These are phyloP conservation scores for Teratosphaeria destructans DNA, from an alignment of 2,329 filamentous ascomycete genomes.

Conservation along the genomic window DNA sequence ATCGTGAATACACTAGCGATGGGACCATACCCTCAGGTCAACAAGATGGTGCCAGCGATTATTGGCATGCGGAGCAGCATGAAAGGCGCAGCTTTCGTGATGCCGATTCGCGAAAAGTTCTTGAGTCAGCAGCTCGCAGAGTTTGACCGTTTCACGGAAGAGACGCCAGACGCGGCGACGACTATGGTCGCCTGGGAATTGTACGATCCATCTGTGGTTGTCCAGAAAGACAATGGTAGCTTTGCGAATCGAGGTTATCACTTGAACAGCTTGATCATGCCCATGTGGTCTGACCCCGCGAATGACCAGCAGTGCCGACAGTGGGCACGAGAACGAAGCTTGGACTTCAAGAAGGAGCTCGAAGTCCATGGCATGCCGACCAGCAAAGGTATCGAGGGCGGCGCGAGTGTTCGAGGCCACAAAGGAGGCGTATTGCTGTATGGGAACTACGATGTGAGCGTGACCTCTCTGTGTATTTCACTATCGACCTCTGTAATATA, in stretches of 20 bases:
- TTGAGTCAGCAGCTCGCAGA: slow-evolving; percentile 10
- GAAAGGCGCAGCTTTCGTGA: slow-evolving; percentile 18
- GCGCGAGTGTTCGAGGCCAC: slow-evolving; percentile 13
- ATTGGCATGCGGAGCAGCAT: slow-evolving; percentile 15
- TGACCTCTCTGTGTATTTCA: background rate
- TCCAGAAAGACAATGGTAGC: slow-evolving; percentile 11
- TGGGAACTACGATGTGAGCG: slow-evolving; percentile 21
- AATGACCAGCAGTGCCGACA: slow-evolving; percentile 17
- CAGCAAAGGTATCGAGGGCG: slow-evolving; percentile 4
- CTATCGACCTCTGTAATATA: background rate
- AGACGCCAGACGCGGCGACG: slow-evolving; percentile 11
- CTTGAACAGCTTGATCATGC: slow-evolving; percentile 20
- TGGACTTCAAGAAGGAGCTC: slow-evolving; percentile 18
- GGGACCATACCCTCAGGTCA: slow-evolving; percentile 9
- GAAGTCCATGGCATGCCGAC: slow-evolving; percentile 10
- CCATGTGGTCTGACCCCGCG: slow-evolving; percentile 19
- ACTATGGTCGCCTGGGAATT: slow-evolving; percentile 17
- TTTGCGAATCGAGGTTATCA: slow-evolving; percentile 21
- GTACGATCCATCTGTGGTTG: slow-evolving; percentile 16
- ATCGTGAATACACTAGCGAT: slow-evolving; percentile 13
- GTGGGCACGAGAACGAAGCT: slow-evolving; percentile 18
- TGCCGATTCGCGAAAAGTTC: slow-evolving; percentile 15
- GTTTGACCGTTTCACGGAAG: slow-evolving; percentile 12
- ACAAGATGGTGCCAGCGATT: slow-evolving; percentile 12
- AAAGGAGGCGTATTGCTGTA: slow-evolving; percentile 20